Percentiles rank a stretch among this genome's conserved stretches.
phyloP scores from a whole-genome alignment of 2,329 filamentous ascomycete genomes.

The Colletotrichum tabaci region DNA sequence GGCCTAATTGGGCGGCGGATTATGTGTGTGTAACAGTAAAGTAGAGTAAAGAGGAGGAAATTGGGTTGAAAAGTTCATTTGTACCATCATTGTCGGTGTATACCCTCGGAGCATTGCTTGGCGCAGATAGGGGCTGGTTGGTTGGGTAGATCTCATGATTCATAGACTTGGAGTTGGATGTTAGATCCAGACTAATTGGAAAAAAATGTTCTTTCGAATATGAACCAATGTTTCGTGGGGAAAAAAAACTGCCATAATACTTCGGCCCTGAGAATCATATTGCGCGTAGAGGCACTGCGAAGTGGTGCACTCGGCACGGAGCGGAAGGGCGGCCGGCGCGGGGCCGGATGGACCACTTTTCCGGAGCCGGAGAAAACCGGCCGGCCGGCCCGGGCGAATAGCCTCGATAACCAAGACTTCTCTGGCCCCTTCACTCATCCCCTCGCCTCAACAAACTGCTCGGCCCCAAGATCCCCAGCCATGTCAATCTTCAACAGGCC shows the following conservation, averaged over 20 bases:
- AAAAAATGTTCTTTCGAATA: background rate
- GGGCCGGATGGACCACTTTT: too few relatives aligned
- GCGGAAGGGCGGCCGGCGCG: too few relatives aligned
- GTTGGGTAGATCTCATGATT: constrained; percentile 33
- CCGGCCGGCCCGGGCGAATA: too few relatives aligned
- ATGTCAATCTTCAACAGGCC: constrained; percentile 28
- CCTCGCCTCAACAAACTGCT: constrained; percentile 20
- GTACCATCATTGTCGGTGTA: constrained; percentile 41
- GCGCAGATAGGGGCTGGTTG: constrained; percentile 1
- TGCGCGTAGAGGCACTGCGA: too few relatives aligned
- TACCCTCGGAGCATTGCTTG: constrained; percentile 42
- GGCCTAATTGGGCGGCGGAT: background rate
- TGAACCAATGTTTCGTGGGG: too few relatives aligned
- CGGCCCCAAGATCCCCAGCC: constrained; percentile 17
- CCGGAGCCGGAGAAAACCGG: too few relatives aligned
- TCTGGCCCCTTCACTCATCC: too few relatives aligned
- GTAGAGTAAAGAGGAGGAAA: background rate
- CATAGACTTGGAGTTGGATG: constrained; percentile 24
- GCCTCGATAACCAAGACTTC: too few relatives aligned
- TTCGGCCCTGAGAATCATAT: too few relatives aligned
- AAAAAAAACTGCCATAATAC: too few relatives aligned
- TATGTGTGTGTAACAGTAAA: too few relatives aligned
- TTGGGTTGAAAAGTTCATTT: constrained; percentile 13
- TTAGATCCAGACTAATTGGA: constrained; percentile 18
- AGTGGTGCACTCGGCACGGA: too few relatives aligned